These are phyloP conservation scores for Bacterosira constricta DNA, from an alignment of 108 stramenopile species.

Conservation along the genomic window DNA sequence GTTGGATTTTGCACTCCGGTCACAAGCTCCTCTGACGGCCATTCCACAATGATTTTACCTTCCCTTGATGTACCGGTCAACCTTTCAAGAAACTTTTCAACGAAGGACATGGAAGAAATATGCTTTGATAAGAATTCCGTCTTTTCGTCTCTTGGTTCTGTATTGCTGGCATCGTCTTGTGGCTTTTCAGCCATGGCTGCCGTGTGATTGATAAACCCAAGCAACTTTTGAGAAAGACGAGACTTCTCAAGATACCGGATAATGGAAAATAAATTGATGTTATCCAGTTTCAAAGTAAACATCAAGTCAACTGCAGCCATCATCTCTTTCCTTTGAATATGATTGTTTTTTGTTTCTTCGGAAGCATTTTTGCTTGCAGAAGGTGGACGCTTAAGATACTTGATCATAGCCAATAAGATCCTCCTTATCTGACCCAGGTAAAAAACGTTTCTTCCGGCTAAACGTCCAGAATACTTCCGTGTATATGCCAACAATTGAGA, in stretches of 20 bases:
- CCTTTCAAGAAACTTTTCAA: conserved; percentile 77
- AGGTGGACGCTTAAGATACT: conserved; percentile 46
- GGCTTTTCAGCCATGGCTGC: conserved; percentile 2
- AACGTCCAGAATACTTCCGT: conserved; percentile 50
- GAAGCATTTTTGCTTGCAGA: background rate
- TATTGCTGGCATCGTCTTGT: background rate
- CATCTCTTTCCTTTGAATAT: conserved; percentile 44
- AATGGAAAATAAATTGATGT: conserved; percentile 93
- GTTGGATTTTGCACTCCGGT: conserved; percentile 22
- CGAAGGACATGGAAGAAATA: conserved; percentile 80
- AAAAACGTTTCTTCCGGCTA: conserved; percentile 77
- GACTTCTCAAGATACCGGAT: conserved; percentile 84
- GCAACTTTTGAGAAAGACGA: conserved; percentile 86
- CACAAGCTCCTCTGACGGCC: conserved; percentile 33
- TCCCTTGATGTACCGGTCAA: conserved; percentile 59
- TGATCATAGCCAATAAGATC: conserved; percentile 65
- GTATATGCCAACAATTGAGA: conserved; percentile 67
- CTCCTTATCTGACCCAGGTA: conserved; percentile 84
- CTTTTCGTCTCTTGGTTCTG: background rate
- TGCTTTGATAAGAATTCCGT: conserved; percentile 65
- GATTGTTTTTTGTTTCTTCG: conserved; percentile 13
- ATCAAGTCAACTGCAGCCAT: conserved; percentile 80
- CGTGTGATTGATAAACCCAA: conserved; percentile 72
- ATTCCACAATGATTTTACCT: conserved; percentile 77
- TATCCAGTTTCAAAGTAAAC: conserved; percentile 80